Evolutionary conservation across 768 basidiomycete genomes (phyloP).

Genomic region (Tricholoma sp.): DNA sequence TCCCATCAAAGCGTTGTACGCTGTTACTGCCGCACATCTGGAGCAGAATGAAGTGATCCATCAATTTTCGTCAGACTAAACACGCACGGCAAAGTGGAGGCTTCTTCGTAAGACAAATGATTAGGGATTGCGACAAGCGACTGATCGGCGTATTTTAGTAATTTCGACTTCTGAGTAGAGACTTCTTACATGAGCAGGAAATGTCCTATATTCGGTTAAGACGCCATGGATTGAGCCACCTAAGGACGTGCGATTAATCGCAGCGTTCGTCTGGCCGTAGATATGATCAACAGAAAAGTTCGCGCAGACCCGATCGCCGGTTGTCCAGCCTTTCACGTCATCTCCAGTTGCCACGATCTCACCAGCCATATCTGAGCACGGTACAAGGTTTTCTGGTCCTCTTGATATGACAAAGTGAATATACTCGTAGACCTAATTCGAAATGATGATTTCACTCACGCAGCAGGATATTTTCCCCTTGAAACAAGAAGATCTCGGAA

Average conservation of each 20-base stretch:
- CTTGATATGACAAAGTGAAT: not conserved
- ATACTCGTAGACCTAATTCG: not conserved
- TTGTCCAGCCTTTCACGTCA: conserved; percentile 43
- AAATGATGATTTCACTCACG: conserved; percentile 15
- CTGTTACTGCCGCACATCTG: conserved; percentile 58
- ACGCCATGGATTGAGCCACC: conserved; percentile 49
- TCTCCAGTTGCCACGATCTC: conserved; percentile 45
- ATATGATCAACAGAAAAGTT: conserved; percentile 48
- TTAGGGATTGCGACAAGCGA: conserved; percentile 47
- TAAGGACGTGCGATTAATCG: conserved; percentile 30
- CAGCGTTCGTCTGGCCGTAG: conserved; percentile 34
- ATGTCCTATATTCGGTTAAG: conserved; percentile 48
- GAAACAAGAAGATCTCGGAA: conserved; percentile 48
- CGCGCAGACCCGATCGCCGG: conserved; percentile 52
- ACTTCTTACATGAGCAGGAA: conserved; percentile 35
- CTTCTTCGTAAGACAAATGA: conserved; percentile 59
- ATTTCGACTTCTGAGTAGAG: no score
- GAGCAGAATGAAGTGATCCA: not conserved
- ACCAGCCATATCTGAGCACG: conserved; percentile 51
- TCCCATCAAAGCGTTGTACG: conserved; percentile 55
- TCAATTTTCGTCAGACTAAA: not conserved
- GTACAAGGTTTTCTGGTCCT: conserved; percentile 23
- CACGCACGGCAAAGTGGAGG: conserved; percentile 54
- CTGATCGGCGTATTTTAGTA: conserved; percentile 18
- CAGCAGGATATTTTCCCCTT: conserved; percentile 30